Conservation (phyloP, 169 alveolate genomes). For the Babesia bigemina region DNA sequence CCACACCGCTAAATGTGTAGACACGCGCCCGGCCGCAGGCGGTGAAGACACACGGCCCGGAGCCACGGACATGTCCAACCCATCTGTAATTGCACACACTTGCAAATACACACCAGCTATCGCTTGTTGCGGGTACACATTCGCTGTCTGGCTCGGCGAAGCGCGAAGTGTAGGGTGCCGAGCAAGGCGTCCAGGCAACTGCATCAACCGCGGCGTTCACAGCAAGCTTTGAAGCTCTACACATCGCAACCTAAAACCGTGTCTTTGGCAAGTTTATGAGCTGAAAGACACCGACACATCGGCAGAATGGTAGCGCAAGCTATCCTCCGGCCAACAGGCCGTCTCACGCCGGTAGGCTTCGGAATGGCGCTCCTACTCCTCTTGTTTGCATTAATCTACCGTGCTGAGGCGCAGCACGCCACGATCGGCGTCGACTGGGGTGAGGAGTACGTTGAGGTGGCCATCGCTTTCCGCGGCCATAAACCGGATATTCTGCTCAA, state of each 20-base stretch:
- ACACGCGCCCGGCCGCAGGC: neutral
- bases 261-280: no score
- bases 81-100: neutral
- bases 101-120: no score
- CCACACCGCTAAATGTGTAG: conserved; percentile 5
- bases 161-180: no score
- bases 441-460: conserved; percentile 75
- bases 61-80: neutral
- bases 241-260: no score
- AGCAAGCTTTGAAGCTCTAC: no score
- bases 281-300: neutral
- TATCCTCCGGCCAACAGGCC: neutral
- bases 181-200: no score
- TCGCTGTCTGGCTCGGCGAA: no score
- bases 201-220: no score
- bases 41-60: no score
- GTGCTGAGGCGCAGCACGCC: conserved; percentile 19
- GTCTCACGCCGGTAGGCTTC: neutral
- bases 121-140: no score
- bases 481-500: conserved; percentile 74
- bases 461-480: conserved; percentile 77
- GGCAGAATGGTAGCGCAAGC: conserved; percentile 2
- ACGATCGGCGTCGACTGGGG: conserved; percentile 80
- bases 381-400: neutral
- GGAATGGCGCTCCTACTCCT: neutral